Percentiles rank a stretch among this genome's conserved stretches.
Evolutionary conservation across 1,284 basidiomycete species (phyloP).

Genomic region (Ustilago xerochloae): DNA sequence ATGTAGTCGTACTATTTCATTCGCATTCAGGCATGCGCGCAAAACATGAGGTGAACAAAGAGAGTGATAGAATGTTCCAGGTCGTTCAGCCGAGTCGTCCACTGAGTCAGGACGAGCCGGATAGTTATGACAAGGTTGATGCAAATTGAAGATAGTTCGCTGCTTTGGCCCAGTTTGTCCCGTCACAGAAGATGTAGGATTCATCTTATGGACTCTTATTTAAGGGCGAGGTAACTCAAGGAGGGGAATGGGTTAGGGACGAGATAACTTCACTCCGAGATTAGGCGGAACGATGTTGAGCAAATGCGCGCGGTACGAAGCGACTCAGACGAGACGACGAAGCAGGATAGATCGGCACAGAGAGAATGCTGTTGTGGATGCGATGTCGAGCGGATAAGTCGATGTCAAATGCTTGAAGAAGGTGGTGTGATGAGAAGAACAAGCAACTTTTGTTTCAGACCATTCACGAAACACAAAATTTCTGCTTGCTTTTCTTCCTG

Average conservation of each 20-base stretch:
- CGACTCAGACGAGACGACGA: too few species aligned
- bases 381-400: background rate
- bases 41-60: background rate
- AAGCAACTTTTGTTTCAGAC: too few species aligned
- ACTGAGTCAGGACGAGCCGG: constrained; percentile 20
- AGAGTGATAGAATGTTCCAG: constrained; percentile 19
- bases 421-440: background rate
- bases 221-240: constrained; percentile 13
- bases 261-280: too few species aligned
- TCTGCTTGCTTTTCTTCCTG: background rate
- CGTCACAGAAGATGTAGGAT: constrained; percentile 16
- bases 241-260: too few species aligned
- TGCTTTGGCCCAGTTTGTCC: constrained; percentile 24
- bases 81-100: constrained; percentile 41
- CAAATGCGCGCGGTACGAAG: too few species aligned
- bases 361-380: background rate
- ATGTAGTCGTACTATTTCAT: background rate
- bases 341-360: background rate
- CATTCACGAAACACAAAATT: too few species aligned
- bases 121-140: constrained; percentile 44
- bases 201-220: constrained; percentile 15
- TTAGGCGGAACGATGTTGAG: too few species aligned
- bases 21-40: background rate
- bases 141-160: constrained; percentile 20
- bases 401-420: background rate